Base-by-base conservation (phyloP, 768 basidiomycete genomes). In the Gloeopeniophorella convolvens region DNA sequence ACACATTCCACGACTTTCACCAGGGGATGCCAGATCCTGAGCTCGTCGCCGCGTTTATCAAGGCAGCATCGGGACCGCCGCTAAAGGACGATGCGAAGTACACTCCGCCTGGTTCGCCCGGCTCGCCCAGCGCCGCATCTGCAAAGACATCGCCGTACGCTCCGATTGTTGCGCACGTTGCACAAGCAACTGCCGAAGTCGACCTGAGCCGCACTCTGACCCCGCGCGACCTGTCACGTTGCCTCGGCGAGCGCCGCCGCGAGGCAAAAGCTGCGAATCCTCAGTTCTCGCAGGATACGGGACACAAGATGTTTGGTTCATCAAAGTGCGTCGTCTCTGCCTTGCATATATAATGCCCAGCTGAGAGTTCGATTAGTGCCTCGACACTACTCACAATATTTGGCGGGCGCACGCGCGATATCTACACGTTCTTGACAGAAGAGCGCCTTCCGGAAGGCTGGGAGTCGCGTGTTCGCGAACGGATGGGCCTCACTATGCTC, bases 371-470 rank as follows among this genome's bases (percentile, higher is more conserved):
- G 24, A 50, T 31, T 50, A 86, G 83, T 64, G 72, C 80, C 0
- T 76, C 82, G 0, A 82, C 83, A 0, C 55, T 89, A 42, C 64
- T 83, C 13, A 76, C 75, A 1, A 78, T 83, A 45, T 82, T 87
- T 55, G 89, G 83, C 4, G 83, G 85, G 2, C 70, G 73, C 16
- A 60, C 82, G 4, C 64, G 69, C 6, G 82, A 83, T 49, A 57
- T 89, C 31, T 66, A 73, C 34, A 56, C 72, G 0, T 59, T 86
- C 42, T 63, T 90, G n/a, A 62, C 70, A 8, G 83, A 90, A 37
- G 87, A 90, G 56, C 76, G 85, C 13, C 60, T 90, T 27, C 80
- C 82, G 0, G 72, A 82, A 0, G 79, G 79, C 18, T 89, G 85
- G 83, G 84, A 88, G 60, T 72, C 85, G 0, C 67, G 74, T 12